A percentile compares a stretch with the other conserved stretches of the same genome.
Evolutionary conservation across 2,329 filamentous ascomycete genomes (phyloP).

Genomic region (Nemania serpens): DNA sequence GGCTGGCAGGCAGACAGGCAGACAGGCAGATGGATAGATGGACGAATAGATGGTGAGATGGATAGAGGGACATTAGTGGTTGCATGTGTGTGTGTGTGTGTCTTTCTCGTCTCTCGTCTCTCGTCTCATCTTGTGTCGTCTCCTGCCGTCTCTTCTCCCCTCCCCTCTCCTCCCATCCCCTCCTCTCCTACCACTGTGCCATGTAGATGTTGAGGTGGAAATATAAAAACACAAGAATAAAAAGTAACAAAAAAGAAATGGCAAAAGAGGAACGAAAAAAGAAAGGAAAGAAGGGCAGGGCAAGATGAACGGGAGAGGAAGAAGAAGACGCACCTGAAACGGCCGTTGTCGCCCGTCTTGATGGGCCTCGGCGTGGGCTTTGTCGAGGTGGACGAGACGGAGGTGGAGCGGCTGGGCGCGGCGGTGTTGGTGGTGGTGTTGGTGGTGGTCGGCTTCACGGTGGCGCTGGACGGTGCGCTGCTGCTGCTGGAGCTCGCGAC

Average conservation of each 20-base stretch:
- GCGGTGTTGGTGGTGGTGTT: slow-evolving; percentile 64
- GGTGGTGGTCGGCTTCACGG: slow-evolving; percentile 57
- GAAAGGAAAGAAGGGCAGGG: too few species aligned
- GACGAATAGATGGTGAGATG: too few species aligned
- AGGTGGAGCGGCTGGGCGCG: slow-evolving; percentile 41
- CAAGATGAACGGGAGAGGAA: too few species aligned
- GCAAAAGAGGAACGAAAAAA: too few species aligned
- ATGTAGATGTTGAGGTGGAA: slow-evolving; percentile 3
- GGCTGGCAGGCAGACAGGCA: not conserved
- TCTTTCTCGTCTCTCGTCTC: not conserved
- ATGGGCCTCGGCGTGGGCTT: slow-evolving; percentile 54
- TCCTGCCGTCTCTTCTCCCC: not conserved
- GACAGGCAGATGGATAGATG: not conserved
- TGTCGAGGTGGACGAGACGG: slow-evolving; percentile 39
- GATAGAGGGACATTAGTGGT: too few species aligned
- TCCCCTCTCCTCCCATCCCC: not conserved
- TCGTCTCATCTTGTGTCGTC: too few species aligned
- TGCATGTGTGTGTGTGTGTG: too few species aligned
- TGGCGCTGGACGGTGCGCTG: slow-evolving; percentile 62
- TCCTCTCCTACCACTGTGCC: not conserved
- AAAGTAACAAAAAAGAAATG: too few species aligned
- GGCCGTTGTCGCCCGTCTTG: slow-evolving; percentile 59
- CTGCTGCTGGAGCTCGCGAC: slow-evolving; percentile 69
- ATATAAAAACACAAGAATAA: too few species aligned
- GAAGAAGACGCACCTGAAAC: slow-evolving; percentile 48